These are phyloP conservation scores for Pythium chondricola DNA, from an alignment of 352 stramenopile species.

Conservation along the genomic window DNA sequence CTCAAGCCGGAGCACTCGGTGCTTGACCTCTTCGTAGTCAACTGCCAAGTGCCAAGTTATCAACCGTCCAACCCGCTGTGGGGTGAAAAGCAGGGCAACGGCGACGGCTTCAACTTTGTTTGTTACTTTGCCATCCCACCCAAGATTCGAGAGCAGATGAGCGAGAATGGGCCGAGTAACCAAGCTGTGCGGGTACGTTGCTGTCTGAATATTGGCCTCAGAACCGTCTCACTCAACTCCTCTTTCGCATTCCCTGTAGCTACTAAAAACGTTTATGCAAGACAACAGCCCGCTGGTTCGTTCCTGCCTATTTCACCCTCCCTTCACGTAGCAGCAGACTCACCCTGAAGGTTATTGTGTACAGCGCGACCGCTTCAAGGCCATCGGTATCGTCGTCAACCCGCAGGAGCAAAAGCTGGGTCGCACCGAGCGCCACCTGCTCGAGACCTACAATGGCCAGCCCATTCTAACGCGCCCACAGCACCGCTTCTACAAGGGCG, in stretches of 20 bases:
- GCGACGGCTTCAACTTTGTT: slow-evolving; percentile 74
- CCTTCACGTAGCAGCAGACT: not conserved
- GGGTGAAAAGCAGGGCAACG: slow-evolving; percentile 71
- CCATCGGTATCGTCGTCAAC: slow-evolving; percentile 77
- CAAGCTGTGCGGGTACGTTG: slow-evolving; percentile 41
- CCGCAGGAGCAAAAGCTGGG: slow-evolving; percentile 62
- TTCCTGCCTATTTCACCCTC: not conserved
- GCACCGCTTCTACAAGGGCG: slow-evolving; percentile 62
- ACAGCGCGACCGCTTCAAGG: slow-evolving; percentile 77
- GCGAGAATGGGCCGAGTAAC: slow-evolving; percentile 28
- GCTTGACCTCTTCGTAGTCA: slow-evolving; percentile 74
- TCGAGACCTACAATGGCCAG: slow-evolving; percentile 82
- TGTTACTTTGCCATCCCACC: slow-evolving; percentile 71
- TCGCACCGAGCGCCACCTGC: slow-evolving; percentile 61
- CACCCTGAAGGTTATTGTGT: not conserved
- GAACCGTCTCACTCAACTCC: not conserved
- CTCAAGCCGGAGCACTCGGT: slow-evolving; percentile 23
- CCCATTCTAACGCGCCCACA: slow-evolving; percentile 76
- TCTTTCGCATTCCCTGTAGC: slow-evolving; percentile 9
- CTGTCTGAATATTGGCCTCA: not conserved
- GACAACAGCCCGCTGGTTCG: slow-evolving; percentile 26
- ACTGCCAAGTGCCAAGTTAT: slow-evolving; percentile 82
- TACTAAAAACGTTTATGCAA: slow-evolving; percentile 37
- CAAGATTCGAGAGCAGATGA: slow-evolving; percentile 44
- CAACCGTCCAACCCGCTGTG: slow-evolving; percentile 78